Percentiles rank a stretch among this genome's conserved stretches.
Conservation (phyloP, 73 alveolate genomes). For the Paramecium pentaurelia region DNA sequence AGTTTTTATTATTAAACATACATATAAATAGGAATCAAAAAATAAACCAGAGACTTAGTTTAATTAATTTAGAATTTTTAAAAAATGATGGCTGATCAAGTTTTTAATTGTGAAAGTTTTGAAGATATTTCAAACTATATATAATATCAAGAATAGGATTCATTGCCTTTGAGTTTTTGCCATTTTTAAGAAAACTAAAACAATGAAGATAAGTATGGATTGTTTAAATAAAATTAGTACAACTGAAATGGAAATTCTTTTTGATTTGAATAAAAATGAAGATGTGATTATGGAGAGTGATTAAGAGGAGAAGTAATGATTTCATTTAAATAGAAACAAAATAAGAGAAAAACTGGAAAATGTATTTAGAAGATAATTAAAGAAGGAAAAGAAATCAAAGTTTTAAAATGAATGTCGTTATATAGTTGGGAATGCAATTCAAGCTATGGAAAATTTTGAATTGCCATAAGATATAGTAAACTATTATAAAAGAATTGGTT, state of each 20-base stretch:
- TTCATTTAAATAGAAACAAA: background rate
- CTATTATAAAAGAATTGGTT: background rate
- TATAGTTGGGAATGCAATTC: background rate
- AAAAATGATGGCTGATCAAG: background rate
- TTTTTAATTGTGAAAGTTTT: background rate
- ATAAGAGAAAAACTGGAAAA: background rate
- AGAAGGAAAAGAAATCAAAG: background rate
- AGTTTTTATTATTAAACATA: too few relatives aligned
- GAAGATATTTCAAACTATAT: background rate
- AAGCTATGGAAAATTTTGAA: background rate
- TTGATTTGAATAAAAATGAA: background rate
- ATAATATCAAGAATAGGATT: background rate
- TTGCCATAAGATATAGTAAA: background rate
- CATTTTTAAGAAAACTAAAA: background rate
- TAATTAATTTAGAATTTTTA: background rate
- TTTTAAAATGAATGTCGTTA: constrained; percentile 12
- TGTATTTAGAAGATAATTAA: background rate
- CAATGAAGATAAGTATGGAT: background rate
- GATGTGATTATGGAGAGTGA: background rate
- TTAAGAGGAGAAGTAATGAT: background rate
- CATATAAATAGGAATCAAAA: too few relatives aligned
- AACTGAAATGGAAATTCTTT: background rate
- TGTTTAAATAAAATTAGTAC: background rate
- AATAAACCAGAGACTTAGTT: background rate
- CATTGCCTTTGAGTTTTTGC: background rate